Conservation (phyloP, 2,329 filamentous ascomycete genomes). For the Venturia carpophila region DNA sequence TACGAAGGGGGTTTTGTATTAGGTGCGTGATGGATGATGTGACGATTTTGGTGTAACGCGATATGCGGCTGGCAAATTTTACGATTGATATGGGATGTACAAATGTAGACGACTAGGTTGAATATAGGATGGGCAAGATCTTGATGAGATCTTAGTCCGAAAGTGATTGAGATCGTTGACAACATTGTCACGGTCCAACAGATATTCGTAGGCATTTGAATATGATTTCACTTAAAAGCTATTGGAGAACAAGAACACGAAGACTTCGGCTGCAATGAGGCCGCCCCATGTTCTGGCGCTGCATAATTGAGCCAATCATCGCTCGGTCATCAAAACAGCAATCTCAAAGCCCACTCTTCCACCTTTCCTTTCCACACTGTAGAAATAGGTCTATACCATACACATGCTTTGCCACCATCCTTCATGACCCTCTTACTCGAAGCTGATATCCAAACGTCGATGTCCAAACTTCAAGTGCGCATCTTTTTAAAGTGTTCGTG, state of each 20-base stretch:
- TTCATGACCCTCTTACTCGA: no score
- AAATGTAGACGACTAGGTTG: neutral
- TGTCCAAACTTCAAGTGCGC: no score
- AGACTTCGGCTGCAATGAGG: neutral
- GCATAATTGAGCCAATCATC: neutral
- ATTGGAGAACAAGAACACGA: no score
- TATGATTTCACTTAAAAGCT: no score
- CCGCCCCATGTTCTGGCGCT: neutral
- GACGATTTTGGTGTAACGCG: neutral
- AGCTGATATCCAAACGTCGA: no score
- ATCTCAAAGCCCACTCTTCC: neutral
- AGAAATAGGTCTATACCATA: no score
- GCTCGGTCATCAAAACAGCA: neutral
- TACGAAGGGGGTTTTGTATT: conserved; percentile 80
- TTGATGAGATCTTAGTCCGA: neutral
- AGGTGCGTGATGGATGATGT: neutral
- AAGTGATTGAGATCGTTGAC: no score
- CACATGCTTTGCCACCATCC: no score
- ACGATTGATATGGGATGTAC: neutral
- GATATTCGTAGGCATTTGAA: no score
- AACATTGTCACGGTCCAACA: no score
- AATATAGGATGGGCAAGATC: neutral
- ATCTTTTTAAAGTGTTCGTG: no score
- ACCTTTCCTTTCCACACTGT: no score
- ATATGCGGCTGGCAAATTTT: neutral